Conservation (phyloP, 352 stramenopile genomes). For the Phytophthora pseudosyringae region DNA sequence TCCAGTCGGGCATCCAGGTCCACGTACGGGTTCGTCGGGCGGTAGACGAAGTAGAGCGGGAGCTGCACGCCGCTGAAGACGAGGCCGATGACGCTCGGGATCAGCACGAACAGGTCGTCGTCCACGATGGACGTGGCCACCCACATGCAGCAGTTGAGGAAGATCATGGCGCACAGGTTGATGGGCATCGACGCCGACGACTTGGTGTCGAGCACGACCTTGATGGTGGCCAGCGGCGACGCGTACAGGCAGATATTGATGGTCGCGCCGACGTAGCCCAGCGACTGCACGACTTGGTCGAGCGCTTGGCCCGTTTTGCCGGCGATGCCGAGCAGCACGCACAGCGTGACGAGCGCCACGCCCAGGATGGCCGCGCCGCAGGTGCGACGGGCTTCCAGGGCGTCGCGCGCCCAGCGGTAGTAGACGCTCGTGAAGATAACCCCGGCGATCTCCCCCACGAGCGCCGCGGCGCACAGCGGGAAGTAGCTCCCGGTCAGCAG, state of each 20-base stretch:
- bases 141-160: conserved; percentile 68
- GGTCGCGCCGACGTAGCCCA: conserved; percentile 48
- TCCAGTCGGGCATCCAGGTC: conserved; percentile 28
- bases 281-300: conserved; percentile 22
- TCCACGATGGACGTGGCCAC: conserved; percentile 52
- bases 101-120: conserved; percentile 52
- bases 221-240: conserved; percentile 61
- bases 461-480: conserved; percentile 30
- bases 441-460: conserved; percentile 25
- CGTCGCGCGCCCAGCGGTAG: conserved; percentile 29
- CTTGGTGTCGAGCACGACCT: conserved; percentile 56
- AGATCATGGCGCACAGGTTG: conserved; percentile 50
- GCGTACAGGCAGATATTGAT: conserved; percentile 64
- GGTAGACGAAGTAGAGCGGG: conserved; percentile 65
- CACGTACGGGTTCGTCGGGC: conserved; percentile 17
- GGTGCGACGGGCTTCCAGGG: conserved; percentile 19
- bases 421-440: conserved; percentile 38
- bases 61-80: conserved; percentile 51
- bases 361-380: conserved; percentile 14
- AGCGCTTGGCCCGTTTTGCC: conserved; percentile 39
- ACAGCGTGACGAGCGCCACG: conserved; percentile 36
- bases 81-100: conserved; percentile 52
- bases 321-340: conserved; percentile 42
- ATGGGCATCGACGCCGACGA: conserved; percentile 63
- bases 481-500: conserved; percentile 37